phyloP scores from a whole-genome alignment of 805 yeast species.

The Yamadazyma tumulicola region DNA sequence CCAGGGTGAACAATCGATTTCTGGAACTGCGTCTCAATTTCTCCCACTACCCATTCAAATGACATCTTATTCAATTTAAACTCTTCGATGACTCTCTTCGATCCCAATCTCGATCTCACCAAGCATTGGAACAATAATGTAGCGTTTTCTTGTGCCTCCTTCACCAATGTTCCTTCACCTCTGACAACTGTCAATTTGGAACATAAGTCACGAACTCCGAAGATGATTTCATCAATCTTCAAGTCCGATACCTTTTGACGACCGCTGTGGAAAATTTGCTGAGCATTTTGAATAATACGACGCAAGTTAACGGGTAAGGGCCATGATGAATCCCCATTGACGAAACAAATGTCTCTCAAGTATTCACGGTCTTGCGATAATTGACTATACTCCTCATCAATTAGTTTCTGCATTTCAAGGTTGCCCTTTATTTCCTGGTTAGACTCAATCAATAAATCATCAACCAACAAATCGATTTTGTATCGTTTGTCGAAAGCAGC shows the following conservation, averaged over 20 bases:
- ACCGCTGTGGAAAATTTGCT: slow-evolving; percentile 93
- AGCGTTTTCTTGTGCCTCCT: slow-evolving; percentile 91
- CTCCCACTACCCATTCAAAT: slow-evolving; percentile 94
- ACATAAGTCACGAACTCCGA: slow-evolving; percentile 66
- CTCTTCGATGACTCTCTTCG: slow-evolving; percentile 90
- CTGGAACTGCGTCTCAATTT: slow-evolving; percentile 89
- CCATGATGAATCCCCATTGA: slow-evolving; percentile 95
- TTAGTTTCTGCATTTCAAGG: slow-evolving; percentile 68
- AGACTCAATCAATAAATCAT: slow-evolving; percentile 65
- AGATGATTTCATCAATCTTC: slow-evolving; percentile 75
- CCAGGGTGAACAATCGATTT: slow-evolving; percentile 92
- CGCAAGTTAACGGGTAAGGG: slow-evolving; percentile 96
- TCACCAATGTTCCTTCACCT: slow-evolving; percentile 68
- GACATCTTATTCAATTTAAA: slow-evolving; percentile 80
- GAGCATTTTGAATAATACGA: slow-evolving; percentile 95
- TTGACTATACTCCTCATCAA: slow-evolving; percentile 84
- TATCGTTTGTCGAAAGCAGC: slow-evolving; percentile 77
- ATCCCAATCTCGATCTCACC: slow-evolving; percentile 86
- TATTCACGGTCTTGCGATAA: slow-evolving; percentile 71
- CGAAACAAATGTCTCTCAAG: slow-evolving; percentile 76
- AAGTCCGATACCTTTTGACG: slow-evolving; percentile 87
- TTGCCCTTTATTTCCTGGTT: slow-evolving; percentile 92
- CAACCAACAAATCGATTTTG: slow-evolving; percentile 80
- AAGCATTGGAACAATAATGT: slow-evolving; percentile 86
- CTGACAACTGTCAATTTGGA: slow-evolving; percentile 71